Evolutionary conservation across 106 monocot species (phyloP), one percentile per base, ranked within the genome.

Genomic region (Narthecium ossifragum): DNA sequence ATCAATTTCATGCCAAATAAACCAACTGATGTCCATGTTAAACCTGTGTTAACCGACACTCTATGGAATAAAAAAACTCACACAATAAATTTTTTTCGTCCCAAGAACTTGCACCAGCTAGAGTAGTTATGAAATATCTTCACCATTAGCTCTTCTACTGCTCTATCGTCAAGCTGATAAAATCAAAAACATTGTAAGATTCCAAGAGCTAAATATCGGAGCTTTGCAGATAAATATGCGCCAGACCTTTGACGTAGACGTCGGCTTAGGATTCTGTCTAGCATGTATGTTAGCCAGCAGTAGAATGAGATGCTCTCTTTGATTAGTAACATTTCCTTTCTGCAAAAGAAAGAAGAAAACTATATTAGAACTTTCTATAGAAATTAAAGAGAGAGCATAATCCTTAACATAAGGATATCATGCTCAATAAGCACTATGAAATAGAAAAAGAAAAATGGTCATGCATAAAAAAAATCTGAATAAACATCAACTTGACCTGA

Each of bases 311-410:
- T 88, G 88, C 65, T 88, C 88, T 50, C 88, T 77, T 65, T 88
- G 88, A 60, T 88, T 88, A 26, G 84, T 70, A 37, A 84, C 80
- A 75, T 77, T 88, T 69, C 84, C 88, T 75, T 74, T 75, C 88
- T 88, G 63, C 11, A 61, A 61, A 39, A 26, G 50, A 12, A 34
- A 20, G 0, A 34, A 32, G 10, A 51, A 53, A 51, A 14, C 26
- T 63, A 51, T 38, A 30, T 66, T 20, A 57, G 43, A 29, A 54
- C 43, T 9, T 67, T 26, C 12, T 43, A 43, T 43, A 13, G 43
- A 43, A 43, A 43, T 17, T 39, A 43, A 3, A 0, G 18, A 13
- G 18, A 43, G 17, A 43, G 18, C 18, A 43, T 43, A 43, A 43
- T 43, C 2, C 43, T 18, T 6, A 13, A 13, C 0, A 13, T 7